Base-by-base conservation (phyloP, 768 basidiomycete species). In the Tulasnella calospora region DNA sequence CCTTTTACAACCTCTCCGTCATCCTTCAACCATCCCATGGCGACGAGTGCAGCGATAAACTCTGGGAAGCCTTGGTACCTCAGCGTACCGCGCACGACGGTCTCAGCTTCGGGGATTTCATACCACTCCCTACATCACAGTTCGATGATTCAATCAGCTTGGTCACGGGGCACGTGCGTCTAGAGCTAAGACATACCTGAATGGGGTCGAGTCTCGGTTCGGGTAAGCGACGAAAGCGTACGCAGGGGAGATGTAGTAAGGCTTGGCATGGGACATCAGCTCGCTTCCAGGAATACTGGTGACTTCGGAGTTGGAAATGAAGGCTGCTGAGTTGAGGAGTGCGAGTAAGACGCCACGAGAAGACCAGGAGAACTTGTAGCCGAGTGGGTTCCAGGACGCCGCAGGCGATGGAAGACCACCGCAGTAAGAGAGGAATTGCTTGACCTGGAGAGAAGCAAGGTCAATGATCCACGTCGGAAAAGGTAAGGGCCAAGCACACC, bases 341-440 rank as follows among this genome's bases (percentile, higher is more conserved):
- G 98, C 97, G 81, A 98, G 92, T 77, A 99, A 92, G 67, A 96
- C 96, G 74, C 96, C 97, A 30, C 95, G 92, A 10, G 96, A 94
- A 9, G 95, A 97, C 98, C 98, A 99, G 47, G 95, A 98, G 87
- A 99, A 98, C 85, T 98, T 98, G 90, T 98, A 99, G 15, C 97
- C 97, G 78, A 99, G 92, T 2, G 98, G 96, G 87, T 99, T 99
- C 82, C 91, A 91, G 5, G 95, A 90, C 83, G 92, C 92, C 82
- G 94, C 92, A 9, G 95, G 94, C 0, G 96, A 94, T 71, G 96
- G 96, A 71, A 98, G 92, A 79, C 97, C 97, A 83, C 96, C 96
- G 81, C 97, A 99, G 89, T 95, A 98, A 0, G 94, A 96, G 77
- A 92, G 86, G 89, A 99, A 99, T 81, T 93, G 87, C 83, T 94